Conservation (phyloP, 169 alveolate genomes). For the Cryptosporidium ubiquitum region DNA sequence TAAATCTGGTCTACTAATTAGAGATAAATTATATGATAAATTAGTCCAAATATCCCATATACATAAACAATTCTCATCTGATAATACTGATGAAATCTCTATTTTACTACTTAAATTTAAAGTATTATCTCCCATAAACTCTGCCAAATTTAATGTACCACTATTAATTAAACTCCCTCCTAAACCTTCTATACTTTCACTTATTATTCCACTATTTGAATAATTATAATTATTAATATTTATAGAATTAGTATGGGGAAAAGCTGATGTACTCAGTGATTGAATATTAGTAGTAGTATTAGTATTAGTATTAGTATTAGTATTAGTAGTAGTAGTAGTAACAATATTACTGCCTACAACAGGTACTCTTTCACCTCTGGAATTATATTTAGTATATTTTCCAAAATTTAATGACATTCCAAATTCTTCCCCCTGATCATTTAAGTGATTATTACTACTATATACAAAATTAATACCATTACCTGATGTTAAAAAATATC, state of each 20-base stretch:
- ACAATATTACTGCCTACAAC: background rate
- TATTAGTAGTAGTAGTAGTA: background rate
- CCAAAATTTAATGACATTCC: background rate
- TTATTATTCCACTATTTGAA: background rate
- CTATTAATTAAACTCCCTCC: background rate
- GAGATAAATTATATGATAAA: background rate
- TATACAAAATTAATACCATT: conserved; percentile 20
- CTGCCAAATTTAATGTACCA: conserved; percentile 59
- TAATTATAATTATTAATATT: background rate
- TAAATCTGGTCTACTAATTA: conserved; percentile 11
- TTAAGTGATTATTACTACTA: background rate
- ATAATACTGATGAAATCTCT: background rate
- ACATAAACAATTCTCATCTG: conserved; percentile 58
- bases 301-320: background rate
- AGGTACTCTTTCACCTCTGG: conserved; percentile 1
- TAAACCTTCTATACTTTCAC: background rate
- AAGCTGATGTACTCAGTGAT: background rate
- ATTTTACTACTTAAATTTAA: background rate
- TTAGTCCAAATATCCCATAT: conserved; percentile 68
- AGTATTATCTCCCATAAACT: conserved; percentile 70
- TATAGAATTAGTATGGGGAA: background rate
- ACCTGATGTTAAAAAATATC: conserved; percentile 41
- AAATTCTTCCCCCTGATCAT: background rate
- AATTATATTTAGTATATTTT: background rate
- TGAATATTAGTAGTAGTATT: background rate